Evolutionary conservation across 805 yeast genomes (phyloP), one percentile per base, ranked within the genome.

Genomic region (Wickerhamomyces strasburgensis): DNA sequence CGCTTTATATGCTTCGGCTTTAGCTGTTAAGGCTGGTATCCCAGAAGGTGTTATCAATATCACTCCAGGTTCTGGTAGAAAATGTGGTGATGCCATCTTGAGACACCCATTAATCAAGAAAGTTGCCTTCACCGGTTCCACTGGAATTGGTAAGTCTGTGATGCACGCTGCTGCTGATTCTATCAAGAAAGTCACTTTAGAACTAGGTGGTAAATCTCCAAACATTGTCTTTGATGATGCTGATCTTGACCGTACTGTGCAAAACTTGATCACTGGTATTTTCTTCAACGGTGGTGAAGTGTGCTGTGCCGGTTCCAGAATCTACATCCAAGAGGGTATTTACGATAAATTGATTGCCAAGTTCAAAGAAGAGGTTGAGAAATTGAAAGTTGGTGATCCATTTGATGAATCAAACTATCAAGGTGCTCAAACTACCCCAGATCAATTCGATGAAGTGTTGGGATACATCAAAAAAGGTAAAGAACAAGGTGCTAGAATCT

Each of bases 231-330:
- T 77, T 53, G 60, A 74, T 48, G 84, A 78, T 57, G 79, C 79
- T 42, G 67, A 77, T 50, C 49, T 77, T 45, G 67, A 69, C 49
- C 59, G 65, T 29, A 63, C 72, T 33, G 61, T 67, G 34, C 59
- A 67, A 42, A 62, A 65, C 54, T 68, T 76, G 52, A 61, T 75
- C 41, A 56, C 68, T 27, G 81, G 81, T 67, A 78, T 78, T 49
- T 75, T 75, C 70, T 76, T 72, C 69, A 78, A 78, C 66, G 70
- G 79, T 45, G 84, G 83, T 67, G 83, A 78, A 62, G 82, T 78
- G 40, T 78, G 84, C 60, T 73, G 78, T 61, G 83, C 83, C 30
- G 82, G 83, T 58, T 75, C 83, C 38, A 73, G 84, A 68, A 64
- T 77, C 42, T 76, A 70, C 59, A 62, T 78, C 48, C 83, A 78